Conservation (phyloP, 1,139 yeast genomes). For the Hyphopichia pseudoburtonii region DNA sequence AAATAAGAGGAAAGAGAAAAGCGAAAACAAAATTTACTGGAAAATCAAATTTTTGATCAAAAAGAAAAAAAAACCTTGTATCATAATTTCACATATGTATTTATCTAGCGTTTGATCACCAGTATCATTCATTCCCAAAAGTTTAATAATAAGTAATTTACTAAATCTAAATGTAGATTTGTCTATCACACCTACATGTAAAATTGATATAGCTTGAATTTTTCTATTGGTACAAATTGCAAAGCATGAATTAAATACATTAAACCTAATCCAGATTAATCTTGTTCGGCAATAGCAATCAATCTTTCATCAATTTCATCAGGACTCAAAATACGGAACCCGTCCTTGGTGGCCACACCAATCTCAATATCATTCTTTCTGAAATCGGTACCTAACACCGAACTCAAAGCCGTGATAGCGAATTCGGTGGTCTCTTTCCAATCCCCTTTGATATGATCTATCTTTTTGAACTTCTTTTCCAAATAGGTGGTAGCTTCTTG, state of each 20-base stretch:
- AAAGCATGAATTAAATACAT: background rate
- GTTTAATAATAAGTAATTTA: no score
- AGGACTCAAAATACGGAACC: conserved; percentile 68
- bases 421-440: conserved; percentile 90
- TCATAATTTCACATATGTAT: no score
- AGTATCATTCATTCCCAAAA: no score
- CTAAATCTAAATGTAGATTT: no score
- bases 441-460: conserved; percentile 70
- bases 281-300: conserved; percentile 94
- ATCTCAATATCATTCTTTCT: conserved; percentile 90
- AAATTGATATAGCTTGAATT: background rate
- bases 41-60: no score
- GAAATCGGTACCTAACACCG: conserved; percentile 88
- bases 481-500: conserved; percentile 90
- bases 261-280: conserved; percentile 35
- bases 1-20: no score
- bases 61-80: no score
- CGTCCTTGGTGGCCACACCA: conserved; percentile 78
- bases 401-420: conserved; percentile 82
- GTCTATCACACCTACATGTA: background rate
- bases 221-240: background rate
- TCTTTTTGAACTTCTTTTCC: conserved; percentile 88
- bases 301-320: conserved; percentile 94
- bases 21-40: no score
- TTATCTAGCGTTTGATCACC: no score